Conservation (phyloP, 2,329 filamentous ascomycete species). For the Exophiala phaeomuriformis region DNA sequence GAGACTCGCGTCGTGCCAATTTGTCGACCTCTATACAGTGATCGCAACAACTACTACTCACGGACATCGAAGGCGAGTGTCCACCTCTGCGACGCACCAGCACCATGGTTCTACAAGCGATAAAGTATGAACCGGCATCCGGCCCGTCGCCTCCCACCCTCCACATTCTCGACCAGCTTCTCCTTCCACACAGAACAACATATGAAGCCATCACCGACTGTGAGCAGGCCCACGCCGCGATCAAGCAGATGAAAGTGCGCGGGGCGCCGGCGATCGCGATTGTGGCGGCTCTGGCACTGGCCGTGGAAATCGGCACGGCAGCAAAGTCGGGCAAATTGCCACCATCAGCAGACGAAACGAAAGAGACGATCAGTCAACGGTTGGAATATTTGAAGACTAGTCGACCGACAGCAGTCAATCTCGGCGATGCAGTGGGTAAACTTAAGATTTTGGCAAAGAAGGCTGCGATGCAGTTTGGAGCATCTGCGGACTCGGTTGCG, state of each 20-base stretch:
- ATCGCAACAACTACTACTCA: not conserved
- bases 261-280: conserved; percentile 95
- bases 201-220: conserved; percentile 49
- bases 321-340: conserved; percentile 38
- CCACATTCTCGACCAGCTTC: conserved; percentile 56
- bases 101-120: conserved; percentile 51
- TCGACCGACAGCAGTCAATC: conserved; percentile 87
- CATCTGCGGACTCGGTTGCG: conserved; percentile 47
- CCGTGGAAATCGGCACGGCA: conserved; percentile 63
- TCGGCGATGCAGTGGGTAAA: conserved; percentile 79
- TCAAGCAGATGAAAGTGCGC: conserved; percentile 58
- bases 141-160: conserved; percentile 31
- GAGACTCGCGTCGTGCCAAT: not conserved
- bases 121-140: conserved; percentile 51
- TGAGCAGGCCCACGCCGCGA: conserved; percentile 58
- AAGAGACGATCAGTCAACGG: conserved; percentile 62
- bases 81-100: not conserved
- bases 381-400: conserved; percentile 83
- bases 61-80: not conserved
- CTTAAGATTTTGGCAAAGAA: conserved; percentile 59
- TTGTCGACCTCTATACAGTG: not conserved
- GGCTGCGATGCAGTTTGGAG: conserved; percentile 31
- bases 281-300: conserved; percentile 82
- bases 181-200: conserved; percentile 52
- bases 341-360: conserved; percentile 48